Evolutionary conservation across 2,329 filamentous ascomycete species (phyloP).

Genomic region (Beauveria pseudobassiana): DNA sequence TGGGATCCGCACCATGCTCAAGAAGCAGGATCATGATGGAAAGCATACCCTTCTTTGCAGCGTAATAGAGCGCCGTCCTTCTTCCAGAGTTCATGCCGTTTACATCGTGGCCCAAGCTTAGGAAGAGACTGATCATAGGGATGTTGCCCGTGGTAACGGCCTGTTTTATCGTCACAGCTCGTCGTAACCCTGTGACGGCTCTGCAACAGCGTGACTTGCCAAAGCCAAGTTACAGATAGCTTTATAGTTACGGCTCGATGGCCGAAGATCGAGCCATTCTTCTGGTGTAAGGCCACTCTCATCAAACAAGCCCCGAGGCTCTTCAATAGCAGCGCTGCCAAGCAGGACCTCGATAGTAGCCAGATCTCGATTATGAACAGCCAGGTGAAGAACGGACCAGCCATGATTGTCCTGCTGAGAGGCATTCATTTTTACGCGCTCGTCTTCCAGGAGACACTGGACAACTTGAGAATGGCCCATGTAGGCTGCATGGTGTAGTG

Average conservation of each 20-base stretch:
- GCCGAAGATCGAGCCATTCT: not conserved
- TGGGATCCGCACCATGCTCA: not conserved
- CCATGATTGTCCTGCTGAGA: constrained; percentile 19
- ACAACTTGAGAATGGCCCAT: constrained; percentile 19
- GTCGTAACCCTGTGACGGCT: constrained; percentile 19
- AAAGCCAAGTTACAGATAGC: constrained; percentile 19
- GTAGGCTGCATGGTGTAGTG: constrained; percentile 17
- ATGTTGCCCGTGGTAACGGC: not conserved
- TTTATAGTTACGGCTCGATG: constrained; percentile 15
- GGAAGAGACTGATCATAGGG: not conserved
- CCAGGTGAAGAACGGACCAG: constrained; percentile 21
- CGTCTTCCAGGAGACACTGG: not conserved
- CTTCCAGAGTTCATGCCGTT: constrained; percentile 19
- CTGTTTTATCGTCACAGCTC: constrained; percentile 17
- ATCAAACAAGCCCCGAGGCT: not conserved
- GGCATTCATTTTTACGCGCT: not conserved
- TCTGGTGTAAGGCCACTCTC: not conserved
- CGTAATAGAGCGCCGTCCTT: constrained; percentile 21
- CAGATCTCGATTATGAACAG: constrained; percentile 17
- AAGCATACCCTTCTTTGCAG: constrained; percentile 15
- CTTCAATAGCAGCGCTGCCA: not conserved
- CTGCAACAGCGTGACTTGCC: constrained; percentile 22
- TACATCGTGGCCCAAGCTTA: constrained; percentile 16
- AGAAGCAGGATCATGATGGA: constrained; percentile 16
- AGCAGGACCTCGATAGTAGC: constrained; percentile 16